Percentiles rank a stretch among this genome's conserved stretches.
Conservation (phyloP, 805 yeast species). For the Huiozyma sinensis region DNA sequence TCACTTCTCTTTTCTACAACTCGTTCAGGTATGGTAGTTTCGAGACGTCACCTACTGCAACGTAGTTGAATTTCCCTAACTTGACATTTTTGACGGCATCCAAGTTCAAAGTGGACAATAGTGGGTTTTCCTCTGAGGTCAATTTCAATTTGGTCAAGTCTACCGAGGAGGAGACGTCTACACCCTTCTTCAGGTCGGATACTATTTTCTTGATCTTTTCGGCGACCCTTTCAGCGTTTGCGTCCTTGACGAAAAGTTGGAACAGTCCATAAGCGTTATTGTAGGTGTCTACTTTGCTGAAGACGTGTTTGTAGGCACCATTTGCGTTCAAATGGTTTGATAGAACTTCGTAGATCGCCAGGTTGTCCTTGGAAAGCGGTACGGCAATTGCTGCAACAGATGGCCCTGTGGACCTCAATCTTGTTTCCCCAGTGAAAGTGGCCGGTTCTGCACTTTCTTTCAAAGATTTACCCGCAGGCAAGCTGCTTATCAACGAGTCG, state of each 20-base stretch:
- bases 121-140: slow-evolving; percentile 31
- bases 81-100: slow-evolving; percentile 34
- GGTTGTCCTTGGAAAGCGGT: slow-evolving; percentile 53
- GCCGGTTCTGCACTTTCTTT: slow-evolving; percentile 31
- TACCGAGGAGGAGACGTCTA: slow-evolving; percentile 49
- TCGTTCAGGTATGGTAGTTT: slow-evolving; percentile 84
- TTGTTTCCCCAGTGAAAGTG: slow-evolving; percentile 55
- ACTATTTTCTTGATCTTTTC: slow-evolving; percentile 52
- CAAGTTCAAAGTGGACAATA: slow-evolving; percentile 28
- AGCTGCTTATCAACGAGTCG: slow-evolving; percentile 48
- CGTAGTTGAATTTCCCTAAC: slow-evolving; percentile 63
- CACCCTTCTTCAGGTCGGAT: slow-evolving; percentile 40
- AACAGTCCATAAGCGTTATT: slow-evolving; percentile 76
- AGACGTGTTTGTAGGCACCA: slow-evolving; percentile 38
- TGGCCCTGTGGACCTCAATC: slow-evolving; percentile 52
- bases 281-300: slow-evolving; percentile 51
- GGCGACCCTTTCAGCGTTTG: slow-evolving; percentile 47
- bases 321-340: slow-evolving; percentile 54
- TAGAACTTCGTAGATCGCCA: slow-evolving; percentile 59
- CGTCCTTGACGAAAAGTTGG: slow-evolving; percentile 53
- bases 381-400: slow-evolving; percentile 74
- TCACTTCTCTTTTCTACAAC: slow-evolving; percentile 27
- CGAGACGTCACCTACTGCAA: slow-evolving; percentile 81
- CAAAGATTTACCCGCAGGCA: slow-evolving; percentile 52
- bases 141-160: slow-evolving; percentile 38